phyloP scores from a whole-genome alignment of 140 eudicot species.

The Bidens hawaiensis region DNA sequence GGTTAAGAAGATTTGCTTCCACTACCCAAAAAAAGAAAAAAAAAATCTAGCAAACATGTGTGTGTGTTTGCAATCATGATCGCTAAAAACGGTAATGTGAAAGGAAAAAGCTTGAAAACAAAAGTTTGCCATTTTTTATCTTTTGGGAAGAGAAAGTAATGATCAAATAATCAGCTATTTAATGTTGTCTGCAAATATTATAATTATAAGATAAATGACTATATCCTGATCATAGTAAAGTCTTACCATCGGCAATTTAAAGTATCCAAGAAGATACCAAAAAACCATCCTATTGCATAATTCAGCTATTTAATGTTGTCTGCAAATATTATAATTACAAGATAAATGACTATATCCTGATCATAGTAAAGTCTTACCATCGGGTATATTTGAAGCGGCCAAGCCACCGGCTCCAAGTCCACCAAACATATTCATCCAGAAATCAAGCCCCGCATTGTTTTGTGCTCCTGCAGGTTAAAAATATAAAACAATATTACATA shows the following conservation, averaged over 20 bases:
- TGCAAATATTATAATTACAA: background rate
- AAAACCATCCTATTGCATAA: background rate
- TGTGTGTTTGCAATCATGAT: background rate
- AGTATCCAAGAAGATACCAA: background rate
- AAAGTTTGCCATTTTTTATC: too few species aligned
- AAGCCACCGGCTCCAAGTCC: slow-evolving; percentile 75
- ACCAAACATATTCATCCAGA: slow-evolving; percentile 87
- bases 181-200: too few species aligned
- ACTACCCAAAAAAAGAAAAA: background rate
- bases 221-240: too few species aligned
- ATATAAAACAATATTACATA: background rate
- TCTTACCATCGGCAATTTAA: background rate
- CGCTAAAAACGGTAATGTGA: too few species aligned
- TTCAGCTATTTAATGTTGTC: slow-evolving; percentile 3
- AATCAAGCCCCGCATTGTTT: slow-evolving; percentile 61
- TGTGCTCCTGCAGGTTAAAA: slow-evolving; percentile 40
- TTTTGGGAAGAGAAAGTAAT: too few species aligned
- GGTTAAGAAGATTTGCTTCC: background rate
- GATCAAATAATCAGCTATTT: background rate
- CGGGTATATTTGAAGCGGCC: slow-evolving; percentile 41
- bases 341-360: background rate
- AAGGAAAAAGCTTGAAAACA: too few species aligned
- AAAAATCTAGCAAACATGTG: background rate
- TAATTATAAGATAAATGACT: too few species aligned
- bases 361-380: slow-evolving; percentile 42